A percentile compares a stretch with the other conserved stretches of the same genome.
phyloP scores from a whole-genome alignment of 2,329 filamentous ascomycete species.

The Verticillium albo-atrum region DNA sequence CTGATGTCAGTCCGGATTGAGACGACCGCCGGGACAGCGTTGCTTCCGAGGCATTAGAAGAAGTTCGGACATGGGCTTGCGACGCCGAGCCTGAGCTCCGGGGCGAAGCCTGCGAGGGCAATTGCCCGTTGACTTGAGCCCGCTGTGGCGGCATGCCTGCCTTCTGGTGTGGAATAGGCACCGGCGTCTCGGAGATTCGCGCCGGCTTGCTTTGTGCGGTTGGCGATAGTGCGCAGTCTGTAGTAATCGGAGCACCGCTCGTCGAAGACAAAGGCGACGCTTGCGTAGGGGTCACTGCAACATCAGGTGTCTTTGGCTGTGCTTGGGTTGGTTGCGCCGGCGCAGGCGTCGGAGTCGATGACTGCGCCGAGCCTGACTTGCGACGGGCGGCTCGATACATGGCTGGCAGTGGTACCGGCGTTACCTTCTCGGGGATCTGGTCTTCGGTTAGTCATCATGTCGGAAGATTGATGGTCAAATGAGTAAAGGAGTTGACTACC shows the following conservation, averaged over 20 bases:
- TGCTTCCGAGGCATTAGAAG: neutral
- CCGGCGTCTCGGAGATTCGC: constrained; percentile 1
- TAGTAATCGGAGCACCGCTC: neutral
- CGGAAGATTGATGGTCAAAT: neutral
- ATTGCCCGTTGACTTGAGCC: neutral
- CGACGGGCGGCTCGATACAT: constrained; percentile 37
- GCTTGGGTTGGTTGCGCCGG: neutral
- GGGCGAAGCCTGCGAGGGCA: neutral
- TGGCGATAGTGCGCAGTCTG: neutral
- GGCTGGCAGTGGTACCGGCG: constrained; percentile 38
- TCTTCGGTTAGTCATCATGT: constrained; percentile 16
- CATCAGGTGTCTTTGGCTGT: neutral
- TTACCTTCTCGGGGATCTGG: constrained; percentile 33
- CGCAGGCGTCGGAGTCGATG: constrained; percentile 5
- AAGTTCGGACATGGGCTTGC: neutral
- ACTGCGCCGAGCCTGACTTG: constrained; percentile 12
- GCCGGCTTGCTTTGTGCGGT: neutral
- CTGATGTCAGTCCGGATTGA: neutral
- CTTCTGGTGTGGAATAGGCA: neutral
- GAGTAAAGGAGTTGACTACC: constrained; percentile 16
- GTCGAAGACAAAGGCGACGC: neutral
- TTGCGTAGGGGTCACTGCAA: neutral
- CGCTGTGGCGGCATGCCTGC: neutral
- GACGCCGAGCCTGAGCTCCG: too few species aligned
- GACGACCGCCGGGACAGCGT: neutral